Base-by-base conservation (phyloP, 306 rosid species). In the Rosa rugosa region DNA sequence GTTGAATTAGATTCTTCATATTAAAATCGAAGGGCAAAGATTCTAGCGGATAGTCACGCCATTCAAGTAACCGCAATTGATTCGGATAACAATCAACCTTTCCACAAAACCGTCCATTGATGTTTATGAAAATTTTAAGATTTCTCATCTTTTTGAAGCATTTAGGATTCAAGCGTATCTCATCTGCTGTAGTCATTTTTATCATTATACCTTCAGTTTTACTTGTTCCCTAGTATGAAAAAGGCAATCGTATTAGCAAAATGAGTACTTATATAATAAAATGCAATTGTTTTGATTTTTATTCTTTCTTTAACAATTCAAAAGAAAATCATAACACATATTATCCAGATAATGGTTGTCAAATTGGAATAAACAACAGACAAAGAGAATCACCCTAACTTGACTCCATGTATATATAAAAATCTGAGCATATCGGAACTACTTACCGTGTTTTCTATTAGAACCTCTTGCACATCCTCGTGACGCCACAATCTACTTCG, bases 31-130 rank as follows among this genome's bases (percentile, higher is more conserved):
- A 46, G 1, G 89, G 89, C 25, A 85, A 56, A 81, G 54, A 42
- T 17, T 76, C 17, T 36, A 47, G 75, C 6, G 87, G 86, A 77
- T 78, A 85, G 25, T 66, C 69, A 46, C 27, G 64, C 87, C 91
- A 88, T n/a, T 79, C 80, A 46, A 87, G 86, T 40, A 87, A 8
- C 69, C 83, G 77, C 77, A 87, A 75, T 70, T 75, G 62, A 16
- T 82, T 56, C 4, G 88, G 77, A 13, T 82, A 80, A 75, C 77
- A 67, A 17, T 69, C 73, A 11, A 83, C 82, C 1, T 38, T 63
- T 75, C 64, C 73, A 36, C 71, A 75, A 60, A 84, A 75, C 7
- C 51, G 53, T 63, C 46, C 86, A 50, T 85, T 80, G 16, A 63
- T 50, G 50, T 66, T 77, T 53, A 73, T 69, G 8, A 84, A 77